phyloP scores from a whole-genome alignment of 805 yeast genomes.

The Candida peoriensis region DNA sequence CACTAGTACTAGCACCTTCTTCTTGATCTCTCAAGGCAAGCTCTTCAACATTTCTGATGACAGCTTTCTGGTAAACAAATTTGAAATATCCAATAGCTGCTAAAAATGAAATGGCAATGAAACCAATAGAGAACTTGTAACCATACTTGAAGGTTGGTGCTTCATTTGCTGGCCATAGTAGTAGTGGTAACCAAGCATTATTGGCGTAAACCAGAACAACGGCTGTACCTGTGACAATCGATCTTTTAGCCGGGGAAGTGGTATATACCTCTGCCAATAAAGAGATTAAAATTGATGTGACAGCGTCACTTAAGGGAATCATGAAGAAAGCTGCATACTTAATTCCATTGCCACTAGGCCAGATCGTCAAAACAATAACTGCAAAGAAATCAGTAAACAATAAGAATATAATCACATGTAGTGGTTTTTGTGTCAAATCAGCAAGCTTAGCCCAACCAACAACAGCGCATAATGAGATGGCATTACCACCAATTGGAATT shows the following conservation, averaged over 20 bases:
- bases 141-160: conserved; percentile 39
- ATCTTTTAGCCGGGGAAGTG: conserved; percentile 33
- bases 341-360: conserved; percentile 6
- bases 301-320: conserved; percentile 7
- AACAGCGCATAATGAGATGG: conserved; percentile 9
- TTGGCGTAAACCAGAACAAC: conserved; percentile 38
- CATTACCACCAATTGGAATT: conserved; percentile 17
- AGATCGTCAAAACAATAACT: conserved; percentile 6
- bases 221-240: conserved; percentile 35
- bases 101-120: background rate
- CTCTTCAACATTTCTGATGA: too few relatives aligned
- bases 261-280: conserved; percentile 11
- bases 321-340: conserved; percentile 12
- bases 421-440: conserved; percentile 9
- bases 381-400: conserved; percentile 3
- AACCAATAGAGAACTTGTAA: conserved; percentile 11
- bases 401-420: background rate
- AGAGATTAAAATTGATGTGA: conserved; percentile 8
- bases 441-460: conserved; percentile 9
- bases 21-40: too few relatives aligned
- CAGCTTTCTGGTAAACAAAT: background rate
- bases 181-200: conserved; percentile 37
- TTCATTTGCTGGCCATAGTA: conserved; percentile 40
- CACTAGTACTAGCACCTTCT: too few relatives aligned
- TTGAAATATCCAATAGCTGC: background rate